Evolutionary conservation across 164 flowering plant genomes (phyloP), one percentile per base, ranked within the genome.

Genomic region (Vitis amurensis): DNA sequence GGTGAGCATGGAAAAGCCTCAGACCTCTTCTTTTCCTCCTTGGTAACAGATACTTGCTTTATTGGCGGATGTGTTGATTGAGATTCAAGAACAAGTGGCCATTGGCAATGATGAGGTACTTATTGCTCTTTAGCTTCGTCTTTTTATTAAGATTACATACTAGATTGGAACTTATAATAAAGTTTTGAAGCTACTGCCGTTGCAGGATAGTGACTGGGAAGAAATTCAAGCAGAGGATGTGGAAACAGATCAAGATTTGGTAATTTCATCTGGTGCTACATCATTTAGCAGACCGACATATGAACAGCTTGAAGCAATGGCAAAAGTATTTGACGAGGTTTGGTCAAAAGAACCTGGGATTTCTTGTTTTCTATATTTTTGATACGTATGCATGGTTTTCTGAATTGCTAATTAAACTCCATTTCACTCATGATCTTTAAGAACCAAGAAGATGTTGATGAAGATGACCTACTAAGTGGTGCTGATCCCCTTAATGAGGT

Each of bases 201-300:
- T 16, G 65, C 85, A 92, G 95, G 95, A 90, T 75, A 79, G 90
- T 68, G 99, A 93, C 67, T 95, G 97, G 97, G 99, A 95, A 76
- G 96, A 93, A 75, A 74, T 82, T 74, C 73, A 78, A 50, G 86
- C 65, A 14, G 82, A 51, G 52, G 84, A 80, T 61, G 74, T 56
- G 55, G 82, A 74, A 55, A 53, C 67, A 29, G 82, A 75, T 49
- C 77, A 74, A 66, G 79, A 79, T 59, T 62, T 82, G 58, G 49
- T 87, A 9, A 68, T 73, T 78, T 81, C 83, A 50, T 62, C 77
- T 47, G 76, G 72, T 76, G 61, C 86, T 15, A 50, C 76, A 60
- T 75, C 85, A 30, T 66, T 50, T 37, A 81, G 78, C 37, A 83
- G 78, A 71, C 84, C 91, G n/a, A 73, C 84, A 37, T 66, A 78